phyloP scores from a whole-genome alignment of 2,329 filamentous ascomycete genomes.

The Colletotrichum magnum region DNA sequence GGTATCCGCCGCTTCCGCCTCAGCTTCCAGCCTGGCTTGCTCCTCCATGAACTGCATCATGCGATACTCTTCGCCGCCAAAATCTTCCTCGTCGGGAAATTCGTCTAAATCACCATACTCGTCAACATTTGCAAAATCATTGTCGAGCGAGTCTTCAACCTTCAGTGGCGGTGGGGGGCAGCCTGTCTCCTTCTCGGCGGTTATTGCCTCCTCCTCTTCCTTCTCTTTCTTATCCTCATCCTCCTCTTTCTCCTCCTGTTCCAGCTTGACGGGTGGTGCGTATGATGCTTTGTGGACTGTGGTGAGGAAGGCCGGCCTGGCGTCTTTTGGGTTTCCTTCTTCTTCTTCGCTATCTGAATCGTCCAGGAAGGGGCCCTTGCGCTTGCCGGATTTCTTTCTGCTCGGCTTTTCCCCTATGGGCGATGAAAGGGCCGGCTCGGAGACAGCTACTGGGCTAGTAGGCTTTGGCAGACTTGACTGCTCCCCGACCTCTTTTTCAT shows the following conservation, averaged over 20 bases:
- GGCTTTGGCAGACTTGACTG: constrained; percentile 3
- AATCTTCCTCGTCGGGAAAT: constrained; percentile 62
- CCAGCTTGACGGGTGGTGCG: not conserved
- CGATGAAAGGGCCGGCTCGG: constrained; percentile 21
- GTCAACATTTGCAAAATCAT: constrained; percentile 54
- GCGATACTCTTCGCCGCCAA: constrained; percentile 75
- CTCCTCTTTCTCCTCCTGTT: not conserved
- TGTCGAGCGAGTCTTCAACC: constrained; percentile 48
- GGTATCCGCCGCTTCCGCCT: constrained; percentile 65
- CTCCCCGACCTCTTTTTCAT: constrained; percentile 25
- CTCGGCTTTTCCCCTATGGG: constrained; percentile 9
- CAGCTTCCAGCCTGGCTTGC: constrained; percentile 74
- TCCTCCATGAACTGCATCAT: constrained; percentile 82
- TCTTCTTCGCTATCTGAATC: constrained; percentile 74
- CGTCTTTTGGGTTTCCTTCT: constrained; percentile 36
- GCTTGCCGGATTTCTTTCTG: constrained; percentile 44
- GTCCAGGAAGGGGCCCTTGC: constrained; percentile 76
- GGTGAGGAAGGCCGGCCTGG: constrained; percentile 1
- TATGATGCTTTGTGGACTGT: not conserved
- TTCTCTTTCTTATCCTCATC: too few relatives aligned
- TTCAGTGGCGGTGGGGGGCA: constrained; percentile 44
- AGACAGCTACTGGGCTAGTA: constrained; percentile 5
- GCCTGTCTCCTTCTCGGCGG: constrained; percentile 33
- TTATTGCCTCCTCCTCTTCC: constrained; percentile 14
- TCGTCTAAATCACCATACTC: constrained; percentile 66